Percentiles rank a stretch among this genome's conserved stretches.
These are phyloP conservation scores for Huntiella bhutanensis DNA, from an alignment of 2,329 filamentous ascomycete species.

Conservation along the genomic window DNA sequence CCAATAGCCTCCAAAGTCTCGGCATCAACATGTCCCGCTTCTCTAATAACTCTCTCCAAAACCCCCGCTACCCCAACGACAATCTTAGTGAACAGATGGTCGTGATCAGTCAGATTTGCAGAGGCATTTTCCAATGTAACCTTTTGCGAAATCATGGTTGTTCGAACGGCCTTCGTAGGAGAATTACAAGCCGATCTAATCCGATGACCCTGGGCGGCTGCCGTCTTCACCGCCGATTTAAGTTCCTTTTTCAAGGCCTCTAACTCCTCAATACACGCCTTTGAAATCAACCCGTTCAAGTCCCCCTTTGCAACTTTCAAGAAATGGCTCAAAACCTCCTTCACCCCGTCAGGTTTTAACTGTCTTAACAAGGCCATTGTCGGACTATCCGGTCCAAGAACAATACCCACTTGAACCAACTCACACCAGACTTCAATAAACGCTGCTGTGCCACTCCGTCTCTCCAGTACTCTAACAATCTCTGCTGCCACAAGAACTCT, in stretches of 20 bases:
- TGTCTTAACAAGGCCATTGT: constrained; percentile 40
- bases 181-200: constrained; percentile 44
- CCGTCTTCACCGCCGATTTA: constrained; percentile 20
- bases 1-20: neutral
- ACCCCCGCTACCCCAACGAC: constrained; percentile 25
- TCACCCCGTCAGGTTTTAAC: constrained; percentile 32
- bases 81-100: constrained; percentile 49
- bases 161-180: constrained; percentile 49
- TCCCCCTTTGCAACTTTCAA: constrained; percentile 20
- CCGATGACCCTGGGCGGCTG: constrained; percentile 21
- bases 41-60: constrained; percentile 22
- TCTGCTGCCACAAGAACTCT: constrained; percentile 7
- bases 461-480: constrained; percentile 7
- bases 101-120: constrained; percentile 48
- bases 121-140: constrained; percentile 63
- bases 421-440: constrained; percentile 30
- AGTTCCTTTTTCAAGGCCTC: constrained; percentile 16
- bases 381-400: constrained; percentile 30
- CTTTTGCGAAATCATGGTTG: constrained; percentile 64
- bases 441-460: neutral
- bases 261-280: constrained; percentile 15
- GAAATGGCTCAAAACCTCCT: constrained; percentile 25
- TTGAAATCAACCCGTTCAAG: constrained; percentile 19
- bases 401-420: constrained; percentile 37
- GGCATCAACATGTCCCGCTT: constrained; percentile 12